These are phyloP conservation scores for Planoprotostelium fungivorum DNA, from an alignment of 78 protist genomes.

Conservation along the genomic window DNA sequence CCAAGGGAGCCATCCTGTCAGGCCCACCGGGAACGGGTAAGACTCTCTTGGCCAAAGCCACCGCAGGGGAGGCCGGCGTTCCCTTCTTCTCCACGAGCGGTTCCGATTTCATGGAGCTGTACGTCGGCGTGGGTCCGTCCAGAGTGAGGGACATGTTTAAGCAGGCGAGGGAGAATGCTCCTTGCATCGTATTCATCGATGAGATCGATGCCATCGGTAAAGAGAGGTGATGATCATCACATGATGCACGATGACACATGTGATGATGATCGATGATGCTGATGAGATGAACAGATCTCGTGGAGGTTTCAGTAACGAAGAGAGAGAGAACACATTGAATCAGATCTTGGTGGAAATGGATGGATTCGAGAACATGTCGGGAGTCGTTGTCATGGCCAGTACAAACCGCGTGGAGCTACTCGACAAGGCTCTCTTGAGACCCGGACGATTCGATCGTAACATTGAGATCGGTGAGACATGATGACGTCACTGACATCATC, in stretches of 20 bases:
- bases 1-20: constrained; percentile 81
- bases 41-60: constrained; percentile 60
- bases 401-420: constrained; percentile 88
- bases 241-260: neutral
- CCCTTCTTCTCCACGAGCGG: constrained; percentile 86
- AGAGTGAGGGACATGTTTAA: constrained; percentile 69
- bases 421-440: constrained; percentile 94
- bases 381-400: constrained; percentile 93
- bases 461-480: constrained; percentile 85
- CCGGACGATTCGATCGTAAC: constrained; percentile 96
- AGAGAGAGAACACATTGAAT: constrained; percentile 92
- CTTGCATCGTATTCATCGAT: constrained; percentile 87
- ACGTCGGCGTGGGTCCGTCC: constrained; percentile 93
- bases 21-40: constrained; percentile 95
- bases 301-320: constrained; percentile 52
- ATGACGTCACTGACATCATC: constrained; percentile 45
- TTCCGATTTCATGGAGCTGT: constrained; percentile 89
- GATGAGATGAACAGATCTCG: constrained; percentile 55
- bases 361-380: constrained; percentile 72
- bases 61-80: constrained; percentile 71
- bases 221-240: neutral
- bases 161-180: constrained; percentile 64
- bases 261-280: constrained; percentile 21
- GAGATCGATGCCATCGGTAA: constrained; percentile 88
- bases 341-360: constrained; percentile 95